Percentiles rank a stretch among this genome's conserved stretches.
Conservation (phyloP, 805 yeast genomes). For the Monosporozyma yasuniensis region DNA sequence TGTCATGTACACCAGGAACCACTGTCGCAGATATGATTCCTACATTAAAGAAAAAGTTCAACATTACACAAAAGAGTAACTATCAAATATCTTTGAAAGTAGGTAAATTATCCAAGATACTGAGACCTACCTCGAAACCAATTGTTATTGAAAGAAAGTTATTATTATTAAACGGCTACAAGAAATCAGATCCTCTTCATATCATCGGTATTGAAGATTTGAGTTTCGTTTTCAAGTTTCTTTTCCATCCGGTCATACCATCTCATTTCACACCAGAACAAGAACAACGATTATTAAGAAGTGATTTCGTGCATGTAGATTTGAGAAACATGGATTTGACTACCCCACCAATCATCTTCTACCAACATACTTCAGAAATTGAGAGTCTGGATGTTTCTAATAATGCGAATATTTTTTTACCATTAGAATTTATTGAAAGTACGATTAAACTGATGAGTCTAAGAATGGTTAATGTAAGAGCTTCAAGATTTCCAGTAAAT, state of each 20-base stretch:
- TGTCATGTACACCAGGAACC: conserved; percentile 70
- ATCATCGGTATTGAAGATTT: conserved; percentile 79
- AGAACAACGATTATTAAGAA: conserved; percentile 48
- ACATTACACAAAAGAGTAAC: conserved; percentile 58
- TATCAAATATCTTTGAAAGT: conserved; percentile 67
- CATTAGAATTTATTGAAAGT: conserved; percentile 75
- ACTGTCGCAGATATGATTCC: conserved; percentile 67
- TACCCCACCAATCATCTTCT: conserved; percentile 76
- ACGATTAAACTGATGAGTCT: conserved; percentile 63
- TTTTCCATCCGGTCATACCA: conserved; percentile 53
- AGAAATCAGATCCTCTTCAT: conserved; percentile 64
- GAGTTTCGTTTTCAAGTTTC: conserved; percentile 73
- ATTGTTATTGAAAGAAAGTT: conserved; percentile 67
- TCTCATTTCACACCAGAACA: conserved; percentile 58
- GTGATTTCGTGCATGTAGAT: conserved; percentile 64
- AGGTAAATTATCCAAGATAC: conserved; percentile 66
- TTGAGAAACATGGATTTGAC: conserved; percentile 65
- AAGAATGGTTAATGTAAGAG: conserved; percentile 63
- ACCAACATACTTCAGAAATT: conserved; percentile 71
- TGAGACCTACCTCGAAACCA: conserved; percentile 68
- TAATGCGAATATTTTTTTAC: conserved; percentile 77
- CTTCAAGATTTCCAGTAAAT: conserved; percentile 64
- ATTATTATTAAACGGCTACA: conserved; percentile 67
- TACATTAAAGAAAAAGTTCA: conserved; percentile 68
- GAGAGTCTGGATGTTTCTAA: conserved; percentile 74